These are phyloP conservation scores for Fusarium scirpi DNA, from an alignment of 2,329 filamentous ascomycete genomes.

Conservation along the genomic window DNA sequence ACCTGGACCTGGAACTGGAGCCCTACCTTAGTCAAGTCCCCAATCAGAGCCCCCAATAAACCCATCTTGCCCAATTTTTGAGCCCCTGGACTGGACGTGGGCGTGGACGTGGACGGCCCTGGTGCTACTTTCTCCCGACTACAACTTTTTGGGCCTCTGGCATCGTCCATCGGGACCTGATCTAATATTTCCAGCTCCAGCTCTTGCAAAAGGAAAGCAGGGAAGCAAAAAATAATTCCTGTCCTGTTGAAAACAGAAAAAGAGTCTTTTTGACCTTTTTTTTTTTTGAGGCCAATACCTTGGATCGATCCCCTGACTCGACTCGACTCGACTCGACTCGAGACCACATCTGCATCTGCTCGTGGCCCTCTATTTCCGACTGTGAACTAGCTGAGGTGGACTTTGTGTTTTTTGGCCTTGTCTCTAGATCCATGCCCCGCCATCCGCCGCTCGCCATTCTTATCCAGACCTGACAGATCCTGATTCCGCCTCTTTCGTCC, in stretches of 20 bases:
- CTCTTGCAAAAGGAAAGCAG: conserved; percentile 23
- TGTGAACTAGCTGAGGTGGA: conserved; percentile 33
- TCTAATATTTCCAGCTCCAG: conserved; percentile 35
- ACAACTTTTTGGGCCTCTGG: conserved; percentile 42
- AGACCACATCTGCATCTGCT: conserved; percentile 16
- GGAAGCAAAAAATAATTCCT: conserved; percentile 2
- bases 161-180: conserved; percentile 40
- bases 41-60: conserved; percentile 39
- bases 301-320: background rate
- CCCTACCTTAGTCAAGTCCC: conserved; percentile 38
- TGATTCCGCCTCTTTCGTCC: conserved; percentile 44
- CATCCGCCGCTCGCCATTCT: conserved; percentile 47
- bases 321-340: conserved; percentile 21
- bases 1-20: conserved; percentile 32
- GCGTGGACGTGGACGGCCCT: conserved; percentile 22
- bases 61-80: conserved; percentile 29
- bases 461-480: conserved; percentile 49
- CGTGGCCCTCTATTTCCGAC: conserved; percentile 29
- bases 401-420: conserved; percentile 37
- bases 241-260: conserved; percentile 1
- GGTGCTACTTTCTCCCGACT: conserved; percentile 40
- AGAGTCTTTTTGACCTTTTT: conserved; percentile 23
- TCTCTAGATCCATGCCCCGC: conserved; percentile 46
- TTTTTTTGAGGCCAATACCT: conserved; percentile 20
- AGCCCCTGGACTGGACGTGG: conserved; percentile 27